Evolutionary conservation across 306 rosid species (phyloP), one percentile per base, ranked within the genome.

Genomic region (Hippophae tibetana): DNA sequence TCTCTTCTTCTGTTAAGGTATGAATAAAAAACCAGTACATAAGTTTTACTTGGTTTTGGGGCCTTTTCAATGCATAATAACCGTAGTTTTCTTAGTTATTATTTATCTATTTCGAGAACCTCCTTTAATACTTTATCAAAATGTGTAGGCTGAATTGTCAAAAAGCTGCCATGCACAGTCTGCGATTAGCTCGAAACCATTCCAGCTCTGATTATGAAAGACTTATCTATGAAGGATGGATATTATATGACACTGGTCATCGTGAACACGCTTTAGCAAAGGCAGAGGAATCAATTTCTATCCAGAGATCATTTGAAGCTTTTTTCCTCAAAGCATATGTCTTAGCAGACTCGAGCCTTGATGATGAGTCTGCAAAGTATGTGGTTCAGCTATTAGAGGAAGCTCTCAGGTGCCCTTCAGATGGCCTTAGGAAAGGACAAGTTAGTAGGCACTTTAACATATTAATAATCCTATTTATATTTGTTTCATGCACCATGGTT

Each of bases 161-260:
- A 56, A 86, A 86, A 76, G 83, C 97, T 47, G 97, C 97, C 8
- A 85, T 89, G 92, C 95, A 70, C 48, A 83, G 95, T 70, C 78
- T 89, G 64, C 82, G 92, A 52, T 71, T 79, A 78, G 97, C 97
- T 46, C 82, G 87, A 70, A 86, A 84, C 53, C 69, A 78, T 74
- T 89, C 97, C 57, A 52, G 60, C 56, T 79, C 95, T 59, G 89
- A 81, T 59, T 84, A 86, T 59, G 97, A 86, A 76, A 77, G 86
- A 63, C 95, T 89, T 62, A 89, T 89, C 42, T 89, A 83, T 72
- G 97, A 89, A 82, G 97, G 97, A 68, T 89, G 97, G 97, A 86
- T 89, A 65, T 61, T 89, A 67, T 89, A 89, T 62, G 97, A 89
- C 77, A 89, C 95, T 47, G 97, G 97, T 53, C 95, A 83, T 66